Evolutionary conservation across 352 stramenopile genomes (phyloP), one percentile per base, ranked within the genome.

Genomic region (Albugo candida): DNA sequence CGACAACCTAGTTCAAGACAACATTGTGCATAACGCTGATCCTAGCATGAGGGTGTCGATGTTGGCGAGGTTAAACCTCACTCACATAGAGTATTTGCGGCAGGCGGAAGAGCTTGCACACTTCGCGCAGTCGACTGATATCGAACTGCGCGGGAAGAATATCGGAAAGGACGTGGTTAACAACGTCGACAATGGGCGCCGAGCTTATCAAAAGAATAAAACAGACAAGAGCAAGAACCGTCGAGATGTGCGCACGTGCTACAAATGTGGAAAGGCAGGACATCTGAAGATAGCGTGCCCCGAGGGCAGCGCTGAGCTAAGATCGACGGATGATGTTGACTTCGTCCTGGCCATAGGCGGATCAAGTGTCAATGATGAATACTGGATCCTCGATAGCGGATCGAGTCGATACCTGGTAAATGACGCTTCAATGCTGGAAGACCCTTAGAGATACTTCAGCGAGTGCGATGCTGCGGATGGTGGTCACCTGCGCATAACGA

Each of bases 1-100:
- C 8, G 38, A 24, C 3, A 24, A 24, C 47, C 20, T 49, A 6
- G 53, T 59, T 2, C 21, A 54, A 11, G 45, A 59, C 41, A 59
- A 47, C 27, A 45, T 59, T 10, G 46, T 57, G 17, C 53, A 55
- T 45, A 41, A 52, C 48, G 53, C 43, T 20, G 5, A 31, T 41
- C 46, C 5, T 38, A 39, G n/a, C 21, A 49, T 13, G 49, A 3
- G 20, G 8, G 20, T 8, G 3, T 19, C 20, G 38, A 43, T 43
- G 38, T 8, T 43, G 8, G 3, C 38, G 8, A 3, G 20, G 38
- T 8, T 24, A 24, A 24, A 43, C 20, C 38, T 24, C 8, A 43
- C 20, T 19, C 8, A 8, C 8, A 24, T 8, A 8, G 38, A 43
- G 3, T 19, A 24, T 8, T 19, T 43, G 38, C n/a, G n/a, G 8